A percentile compares a stretch with the other conserved stretches of the same genome.
These are phyloP conservation scores for Candida pseudofarinosa DNA, from an alignment of 805 yeast species.

Conservation along the genomic window DNA sequence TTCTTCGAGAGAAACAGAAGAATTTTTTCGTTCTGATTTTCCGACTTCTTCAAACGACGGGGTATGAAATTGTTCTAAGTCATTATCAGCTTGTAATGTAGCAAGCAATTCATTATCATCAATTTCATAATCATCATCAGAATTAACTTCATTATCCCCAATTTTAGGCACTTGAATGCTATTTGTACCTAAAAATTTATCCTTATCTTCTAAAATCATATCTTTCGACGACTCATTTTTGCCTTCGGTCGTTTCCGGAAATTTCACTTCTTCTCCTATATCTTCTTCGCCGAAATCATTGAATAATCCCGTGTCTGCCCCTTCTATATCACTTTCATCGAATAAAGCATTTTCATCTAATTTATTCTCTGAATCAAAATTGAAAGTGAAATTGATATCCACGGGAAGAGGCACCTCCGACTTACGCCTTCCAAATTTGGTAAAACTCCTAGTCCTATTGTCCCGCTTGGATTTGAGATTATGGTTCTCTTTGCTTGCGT, in stretches of 20 bases:
- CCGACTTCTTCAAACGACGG: constrained; percentile 5
- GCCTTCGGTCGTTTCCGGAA: constrained; percentile 1
- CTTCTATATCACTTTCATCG: constrained; percentile 17
- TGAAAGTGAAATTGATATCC: constrained; percentile 39
- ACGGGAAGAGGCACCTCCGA: constrained; percentile 40
- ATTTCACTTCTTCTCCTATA: constrained; percentile 51
- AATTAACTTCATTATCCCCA: constrained; percentile 43
- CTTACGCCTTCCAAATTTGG: constrained; percentile 31
- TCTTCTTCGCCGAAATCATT: constrained; percentile 43
- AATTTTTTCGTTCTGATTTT: constrained; percentile 19
- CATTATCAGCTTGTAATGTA: constrained; percentile 45
- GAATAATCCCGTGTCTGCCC: constrained; percentile 3
- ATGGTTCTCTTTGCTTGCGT: not conserved
- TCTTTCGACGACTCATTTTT: not conserved
- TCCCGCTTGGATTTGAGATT: constrained; percentile 2
- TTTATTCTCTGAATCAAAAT: constrained; percentile 30
- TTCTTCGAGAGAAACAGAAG: constrained; percentile 29
- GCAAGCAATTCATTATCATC: constrained; percentile 46
- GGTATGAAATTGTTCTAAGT: constrained; percentile 33
- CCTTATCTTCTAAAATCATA: constrained; percentile 9
- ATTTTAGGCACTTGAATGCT: constrained; percentile 49
- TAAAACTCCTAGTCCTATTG: constrained; percentile 8
- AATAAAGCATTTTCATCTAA: constrained; percentile 12
- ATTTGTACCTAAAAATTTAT: constrained; percentile 28
- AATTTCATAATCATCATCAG: constrained; percentile 65